A percentile compares a stretch with the other conserved stretches of the same genome.
Conservation (phyloP, 768 basidiomycete species). For the Pholiota molesta region DNA sequence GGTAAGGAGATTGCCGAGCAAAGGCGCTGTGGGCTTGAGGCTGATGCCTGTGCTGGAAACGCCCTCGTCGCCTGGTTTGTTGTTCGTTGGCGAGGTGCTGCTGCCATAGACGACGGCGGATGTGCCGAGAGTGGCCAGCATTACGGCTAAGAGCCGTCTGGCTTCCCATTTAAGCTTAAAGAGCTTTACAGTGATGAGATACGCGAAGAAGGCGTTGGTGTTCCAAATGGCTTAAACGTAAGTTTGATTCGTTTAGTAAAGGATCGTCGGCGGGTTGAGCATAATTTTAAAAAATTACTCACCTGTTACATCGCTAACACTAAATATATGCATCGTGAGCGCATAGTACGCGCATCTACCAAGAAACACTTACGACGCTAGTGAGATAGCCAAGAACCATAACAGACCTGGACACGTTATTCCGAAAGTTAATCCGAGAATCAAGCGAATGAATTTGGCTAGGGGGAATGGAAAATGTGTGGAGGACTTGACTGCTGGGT, state of each 20-base stretch:
- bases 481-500: constrained; percentile 33
- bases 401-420: constrained; percentile 67
- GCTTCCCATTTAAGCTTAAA: constrained; percentile 66
- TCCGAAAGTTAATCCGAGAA: constrained; percentile 52
- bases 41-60: constrained; percentile 14
- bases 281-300: constrained; percentile 21
- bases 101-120: constrained; percentile 84
- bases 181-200: constrained; percentile 78
- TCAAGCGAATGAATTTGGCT: constrained; percentile 38
- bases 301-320: constrained; percentile 83
- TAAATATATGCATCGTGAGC: constrained; percentile 30
- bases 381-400: constrained; percentile 74
- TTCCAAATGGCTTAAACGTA: constrained; percentile 69
- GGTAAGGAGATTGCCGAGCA: constrained; percentile 76
- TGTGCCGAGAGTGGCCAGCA: constrained; percentile 81
- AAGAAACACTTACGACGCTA: constrained; percentile 64
- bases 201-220: constrained; percentile 90
- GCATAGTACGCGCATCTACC: background rate
- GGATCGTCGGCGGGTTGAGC: constrained; percentile 7
- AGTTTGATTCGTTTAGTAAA: background rate
- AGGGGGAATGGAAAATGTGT: constrained; percentile 37
- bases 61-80: constrained; percentile 14
- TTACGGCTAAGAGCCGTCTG: constrained; percentile 69
- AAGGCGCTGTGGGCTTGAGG: constrained; percentile 49
- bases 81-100: constrained; percentile 31